phyloP scores from a whole-genome alignment of 2,329 filamentous ascomycete species.

The Cryphonectria carpinicola region DNA sequence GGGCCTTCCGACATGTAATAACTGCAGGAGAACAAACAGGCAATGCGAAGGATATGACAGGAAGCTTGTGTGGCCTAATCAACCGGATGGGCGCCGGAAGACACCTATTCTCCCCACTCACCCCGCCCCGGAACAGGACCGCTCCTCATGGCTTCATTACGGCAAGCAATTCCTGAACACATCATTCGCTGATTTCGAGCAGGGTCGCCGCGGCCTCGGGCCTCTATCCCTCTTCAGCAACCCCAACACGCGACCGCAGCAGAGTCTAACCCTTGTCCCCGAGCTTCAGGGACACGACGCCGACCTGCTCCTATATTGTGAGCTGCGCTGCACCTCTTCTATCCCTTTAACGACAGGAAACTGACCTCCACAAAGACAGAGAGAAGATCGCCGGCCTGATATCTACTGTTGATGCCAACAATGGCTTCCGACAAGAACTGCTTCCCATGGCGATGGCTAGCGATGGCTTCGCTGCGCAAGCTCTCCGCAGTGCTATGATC shows the following conservation, averaged over 20 bases:
- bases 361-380: slow-evolving; percentile 39
- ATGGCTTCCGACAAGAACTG: slow-evolving; percentile 51
- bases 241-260: slow-evolving; percentile 33
- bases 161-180: slow-evolving; percentile 46
- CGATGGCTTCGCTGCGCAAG: slow-evolving; percentile 40
- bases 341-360: neutral
- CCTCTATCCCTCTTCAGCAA: slow-evolving; percentile 35
- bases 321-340: slow-evolving; percentile 19
- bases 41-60: slow-evolving; percentile 49
- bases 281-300: slow-evolving; percentile 37
- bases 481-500: slow-evolving; percentile 49
- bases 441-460: slow-evolving; percentile 49
- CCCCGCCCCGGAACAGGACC: neutral
- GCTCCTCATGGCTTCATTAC: slow-evolving; percentile 34
- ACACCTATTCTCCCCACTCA: slow-evolving; percentile 27
- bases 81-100: slow-evolving; percentile 47
- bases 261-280: slow-evolving; percentile 36
- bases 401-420: slow-evolving; percentile 50
- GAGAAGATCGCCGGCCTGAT: slow-evolving; percentile 48
- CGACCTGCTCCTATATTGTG: slow-evolving; percentile 39
- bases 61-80: slow-evolving; percentile 52
- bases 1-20: slow-evolving; percentile 46
- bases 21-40: slow-evolving; percentile 47
- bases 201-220: slow-evolving; percentile 34
- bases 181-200: slow-evolving; percentile 42